These are phyloP conservation scores for Phaeosphaeriaceae sp. DNA, from an alignment of 2,329 filamentous ascomycete species.

Conservation along the genomic window DNA sequence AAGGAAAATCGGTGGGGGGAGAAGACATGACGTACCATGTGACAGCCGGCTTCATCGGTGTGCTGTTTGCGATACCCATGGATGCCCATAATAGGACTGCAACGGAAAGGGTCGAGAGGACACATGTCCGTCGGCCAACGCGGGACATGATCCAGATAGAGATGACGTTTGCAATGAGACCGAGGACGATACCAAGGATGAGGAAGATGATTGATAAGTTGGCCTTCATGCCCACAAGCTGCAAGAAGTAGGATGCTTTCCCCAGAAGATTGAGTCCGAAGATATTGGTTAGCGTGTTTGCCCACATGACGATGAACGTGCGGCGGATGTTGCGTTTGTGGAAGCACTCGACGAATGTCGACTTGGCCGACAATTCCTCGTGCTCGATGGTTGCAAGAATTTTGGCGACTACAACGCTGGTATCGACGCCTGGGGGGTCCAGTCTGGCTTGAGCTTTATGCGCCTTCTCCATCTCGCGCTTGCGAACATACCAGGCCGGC, in stretches of 20 bases:
- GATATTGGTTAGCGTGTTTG: constrained; percentile 40
- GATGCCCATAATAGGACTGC: constrained; percentile 51
- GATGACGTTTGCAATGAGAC: constrained; percentile 53
- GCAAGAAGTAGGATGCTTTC: constrained; percentile 45
- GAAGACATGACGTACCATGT: constrained; percentile 46
- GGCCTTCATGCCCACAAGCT: constrained; percentile 40
- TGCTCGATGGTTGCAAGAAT: constrained; percentile 32
- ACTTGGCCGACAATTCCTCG: constrained; percentile 26
- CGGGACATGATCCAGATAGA: constrained; percentile 55
- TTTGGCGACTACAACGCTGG: constrained; percentile 38
- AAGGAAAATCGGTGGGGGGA: neutral
- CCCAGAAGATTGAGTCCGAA: constrained; percentile 46
- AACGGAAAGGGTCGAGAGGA: constrained; percentile 44
- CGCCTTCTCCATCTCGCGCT: constrained; percentile 49
- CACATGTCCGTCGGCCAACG: constrained; percentile 51
- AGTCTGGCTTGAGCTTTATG: constrained; percentile 59
- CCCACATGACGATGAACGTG: constrained; percentile 48
- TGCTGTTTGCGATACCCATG: constrained; percentile 59
- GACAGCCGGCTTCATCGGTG: constrained; percentile 43
- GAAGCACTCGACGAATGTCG: constrained; percentile 47
- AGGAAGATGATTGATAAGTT: constrained; percentile 52
- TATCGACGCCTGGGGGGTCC: constrained; percentile 49
- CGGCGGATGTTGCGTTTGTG: constrained; percentile 41
- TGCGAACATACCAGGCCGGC: constrained; percentile 56
- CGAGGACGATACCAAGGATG: constrained; percentile 56